Percentiles rank a stretch among this genome's conserved stretches.
These are phyloP conservation scores for Colletotrichum simmondsii DNA, from an alignment of 2,329 filamentous ascomycete genomes.

Conservation along the genomic window DNA sequence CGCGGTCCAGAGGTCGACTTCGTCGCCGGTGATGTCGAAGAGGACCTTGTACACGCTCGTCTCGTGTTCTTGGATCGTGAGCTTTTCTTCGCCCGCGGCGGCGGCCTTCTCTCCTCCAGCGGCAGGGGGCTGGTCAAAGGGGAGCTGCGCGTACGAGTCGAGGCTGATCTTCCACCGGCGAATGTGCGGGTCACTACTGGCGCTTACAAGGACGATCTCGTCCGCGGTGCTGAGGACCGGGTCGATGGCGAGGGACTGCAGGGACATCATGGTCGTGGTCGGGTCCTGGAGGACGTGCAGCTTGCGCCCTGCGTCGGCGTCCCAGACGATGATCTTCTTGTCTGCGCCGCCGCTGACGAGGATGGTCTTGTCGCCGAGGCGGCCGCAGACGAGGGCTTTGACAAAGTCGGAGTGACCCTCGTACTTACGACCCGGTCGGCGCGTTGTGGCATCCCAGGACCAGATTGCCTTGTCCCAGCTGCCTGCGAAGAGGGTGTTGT, in stretches of 20 bases:
- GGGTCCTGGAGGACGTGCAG: constrained; percentile 84
- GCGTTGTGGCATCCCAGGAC: constrained; percentile 78
- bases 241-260: constrained; percentile 84
- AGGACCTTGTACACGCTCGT: constrained; percentile 87
- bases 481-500: constrained; percentile 79
- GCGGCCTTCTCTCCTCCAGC: neutral
- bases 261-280: constrained; percentile 73
- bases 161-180: constrained; percentile 77
- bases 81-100: constrained; percentile 45
- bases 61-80: constrained; percentile 81
- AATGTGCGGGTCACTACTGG: constrained; percentile 84
- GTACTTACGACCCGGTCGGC: constrained; percentile 66
- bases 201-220: constrained; percentile 75
- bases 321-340: constrained; percentile 86
- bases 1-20: constrained; percentile 88
- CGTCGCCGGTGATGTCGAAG: constrained; percentile 72
- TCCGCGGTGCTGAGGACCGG: constrained; percentile 64
- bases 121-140: constrained; percentile 50
- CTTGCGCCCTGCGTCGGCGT: constrained; percentile 72
- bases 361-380: constrained; percentile 68
- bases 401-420: constrained; percentile 91
- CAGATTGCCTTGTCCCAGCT: constrained; percentile 96
- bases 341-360: constrained; percentile 83
- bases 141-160: constrained; percentile 64
- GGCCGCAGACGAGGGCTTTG: constrained; percentile 77